Evolutionary conservation across 208 protist species (phyloP), one percentile per base, ranked within the genome.

Genomic region (Angomonas ambiguus): DNA sequence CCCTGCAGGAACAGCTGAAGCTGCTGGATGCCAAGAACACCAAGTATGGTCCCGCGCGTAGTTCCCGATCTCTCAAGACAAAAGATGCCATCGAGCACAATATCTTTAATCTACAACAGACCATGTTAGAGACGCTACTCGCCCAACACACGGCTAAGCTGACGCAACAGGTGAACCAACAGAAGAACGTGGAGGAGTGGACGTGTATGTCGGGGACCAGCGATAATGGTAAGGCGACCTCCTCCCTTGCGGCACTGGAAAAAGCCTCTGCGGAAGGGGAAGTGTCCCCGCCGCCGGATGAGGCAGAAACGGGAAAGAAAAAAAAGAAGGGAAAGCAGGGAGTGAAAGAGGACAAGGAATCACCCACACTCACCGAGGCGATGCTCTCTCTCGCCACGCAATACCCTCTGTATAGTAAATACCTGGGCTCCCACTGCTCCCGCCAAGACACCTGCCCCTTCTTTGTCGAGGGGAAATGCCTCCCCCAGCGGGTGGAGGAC

Each of bases 381-480:
- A 22, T 28, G 1, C 49, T 33, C 33, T 13, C n/a, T 13, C 16
- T 32, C 51, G 0, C 56, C 27, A 25, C 62, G 0, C 13, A 49
- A 24, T 59, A 74, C 35, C 83, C 85, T 42, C 41, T 51, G 91
- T 85, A 71, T 88, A 81, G 0, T 53, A 45, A 73, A 30, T 77
- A 80, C 66, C 63, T 93, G 33, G 83, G 86, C 41, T 32, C 77
- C 16, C 85, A 93, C 71, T 95, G 89, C 65, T 79, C 81, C 0
- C 76, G 84, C 20, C 85, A 84, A 18, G 84, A 91, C 30, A 65
- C 60, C 22, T 95, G 89, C 62, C 86, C 89, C 5, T 95, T 93
- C 57, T 95, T 93, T 25, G 64, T 70, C 0, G 86, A 95, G 63
- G 89, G 89, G 38, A 79, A 86, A 69, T 95, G 89, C 62, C 79